Evolutionary conservation across 106 monocot species (phyloP).

Genomic region (Allium cepa): DNA sequence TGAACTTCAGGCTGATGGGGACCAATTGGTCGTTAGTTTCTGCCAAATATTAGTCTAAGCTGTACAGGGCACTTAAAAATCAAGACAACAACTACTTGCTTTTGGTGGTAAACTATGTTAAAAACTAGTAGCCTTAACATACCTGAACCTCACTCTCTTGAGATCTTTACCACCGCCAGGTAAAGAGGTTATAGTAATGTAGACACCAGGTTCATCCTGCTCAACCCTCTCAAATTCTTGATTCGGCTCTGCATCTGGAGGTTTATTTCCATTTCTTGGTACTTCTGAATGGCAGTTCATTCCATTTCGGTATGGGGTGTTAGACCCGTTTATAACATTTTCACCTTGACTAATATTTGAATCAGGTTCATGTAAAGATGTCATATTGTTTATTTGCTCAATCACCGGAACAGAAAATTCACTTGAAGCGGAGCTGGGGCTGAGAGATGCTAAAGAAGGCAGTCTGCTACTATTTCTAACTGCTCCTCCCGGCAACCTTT

Average conservation of each 20-base stretch:
- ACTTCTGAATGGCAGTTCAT: slow-evolving; percentile 6
- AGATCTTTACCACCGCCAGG: slow-evolving; percentile 82
- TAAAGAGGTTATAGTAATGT: slow-evolving; percentile 83
- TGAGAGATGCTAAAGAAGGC: slow-evolving; percentile 36
- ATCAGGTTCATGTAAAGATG: slow-evolving; percentile 27
- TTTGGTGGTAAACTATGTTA: no score
- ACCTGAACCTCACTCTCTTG: slow-evolving; percentile 98
- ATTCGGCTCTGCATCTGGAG: slow-evolving; percentile 35
- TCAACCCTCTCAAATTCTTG: slow-evolving; percentile 88
- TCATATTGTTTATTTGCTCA: slow-evolving; percentile 29
- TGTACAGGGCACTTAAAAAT: no score
- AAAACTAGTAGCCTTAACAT: slow-evolving; percentile 4
- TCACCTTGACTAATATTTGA: slow-evolving; percentile 14
- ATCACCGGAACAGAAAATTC: slow-evolving; percentile 37
- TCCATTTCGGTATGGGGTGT: slow-evolving; percentile 8
- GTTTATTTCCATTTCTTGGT: slow-evolving; percentile 45
- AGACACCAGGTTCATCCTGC: slow-evolving; percentile 97
- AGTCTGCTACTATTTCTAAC: slow-evolving; percentile 49
- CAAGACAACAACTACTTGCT: no score
- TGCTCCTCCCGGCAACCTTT: slow-evolving; percentile 70
- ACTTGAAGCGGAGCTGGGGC: slow-evolving; percentile 29
- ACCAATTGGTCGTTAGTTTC: no score
- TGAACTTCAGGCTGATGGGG: no score
- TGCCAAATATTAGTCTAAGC: no score
- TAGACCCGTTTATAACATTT: slow-evolving; percentile 28